Evolutionary conservation across 1,284 basidiomycete species (phyloP).

Genomic region (Ceratobasidium sp.): DNA sequence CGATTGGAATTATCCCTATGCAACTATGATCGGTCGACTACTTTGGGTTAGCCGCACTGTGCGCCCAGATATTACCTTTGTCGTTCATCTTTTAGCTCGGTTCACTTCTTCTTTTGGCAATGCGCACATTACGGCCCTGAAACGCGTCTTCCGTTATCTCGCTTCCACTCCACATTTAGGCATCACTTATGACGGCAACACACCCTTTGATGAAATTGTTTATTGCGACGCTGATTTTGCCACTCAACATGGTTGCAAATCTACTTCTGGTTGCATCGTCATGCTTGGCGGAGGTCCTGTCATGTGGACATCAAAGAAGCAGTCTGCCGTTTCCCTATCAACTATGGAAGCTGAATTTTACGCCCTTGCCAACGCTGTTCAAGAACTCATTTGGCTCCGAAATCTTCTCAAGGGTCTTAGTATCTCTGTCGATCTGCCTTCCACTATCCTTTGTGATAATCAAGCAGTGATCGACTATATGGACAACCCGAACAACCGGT

Average conservation of each 20-base stretch:
- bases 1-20: slow-evolving; percentile 6
- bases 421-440: too few species aligned
- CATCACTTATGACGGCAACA: slow-evolving; percentile 31
- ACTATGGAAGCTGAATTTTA: too few species aligned
- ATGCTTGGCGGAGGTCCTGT: not conserved
- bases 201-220: slow-evolving; percentile 12
- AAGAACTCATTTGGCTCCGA: not conserved
- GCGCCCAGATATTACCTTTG: slow-evolving; percentile 3
- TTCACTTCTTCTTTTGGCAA: not conserved
- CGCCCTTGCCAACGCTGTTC: too few species aligned
- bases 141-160: slow-evolving; percentile 9
- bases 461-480: slow-evolving; percentile 54
- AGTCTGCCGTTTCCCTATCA: not conserved
- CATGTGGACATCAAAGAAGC: not conserved
- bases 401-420: slow-evolving; percentile 43
- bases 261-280: not conserved
- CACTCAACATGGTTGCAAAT: slow-evolving; percentile 4
- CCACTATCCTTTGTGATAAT: slow-evolving; percentile 58
- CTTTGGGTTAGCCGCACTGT: slow-evolving; percentile 1
- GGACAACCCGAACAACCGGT: slow-evolving; percentile 56
- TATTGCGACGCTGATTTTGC: slow-evolving; percentile 34
- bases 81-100: not conserved
- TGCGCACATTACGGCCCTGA: not conserved
- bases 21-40: slow-evolving; percentile 6
- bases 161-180: slow-evolving; percentile 5